phyloP scores from a whole-genome alignment of 129 eudicot species.

The Arctium lappa region DNA sequence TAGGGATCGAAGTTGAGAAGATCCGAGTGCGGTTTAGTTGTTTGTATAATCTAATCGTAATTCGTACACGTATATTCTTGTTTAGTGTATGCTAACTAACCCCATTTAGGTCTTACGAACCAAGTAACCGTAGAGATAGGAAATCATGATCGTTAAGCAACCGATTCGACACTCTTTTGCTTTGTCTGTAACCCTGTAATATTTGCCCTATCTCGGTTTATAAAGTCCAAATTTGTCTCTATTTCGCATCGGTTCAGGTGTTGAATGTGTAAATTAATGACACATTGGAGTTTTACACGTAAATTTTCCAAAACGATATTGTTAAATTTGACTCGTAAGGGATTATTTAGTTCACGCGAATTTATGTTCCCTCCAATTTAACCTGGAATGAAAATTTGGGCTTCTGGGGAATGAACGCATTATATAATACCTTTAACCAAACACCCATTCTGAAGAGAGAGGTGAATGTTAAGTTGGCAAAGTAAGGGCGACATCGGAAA shows the following conservation, averaged over 20 bases:
- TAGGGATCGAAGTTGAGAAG: constrained; percentile 26
- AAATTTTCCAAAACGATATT: no score
- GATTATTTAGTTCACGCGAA: no score
- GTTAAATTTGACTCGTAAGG: no score
- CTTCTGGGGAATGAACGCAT: no score
- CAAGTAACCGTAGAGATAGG: constrained; percentile 27
- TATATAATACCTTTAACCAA: no score
- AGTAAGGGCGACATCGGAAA: no score
- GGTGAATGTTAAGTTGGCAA: no score
- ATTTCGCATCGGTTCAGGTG: background rate
- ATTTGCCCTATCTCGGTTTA: constrained; percentile 5
- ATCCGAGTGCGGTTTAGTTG: constrained; percentile 5
- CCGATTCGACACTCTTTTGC: background rate
- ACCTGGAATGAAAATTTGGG: no score
- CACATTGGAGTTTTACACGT: background rate
- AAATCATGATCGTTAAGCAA: constrained; percentile 16
- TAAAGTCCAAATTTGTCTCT: background rate
- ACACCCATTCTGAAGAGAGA: no score
- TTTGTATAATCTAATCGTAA: constrained; percentile 23
- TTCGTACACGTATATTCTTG: background rate
- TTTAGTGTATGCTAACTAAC: constrained; percentile 28
- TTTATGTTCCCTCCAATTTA: no score
- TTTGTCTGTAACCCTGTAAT: constrained; percentile 36
- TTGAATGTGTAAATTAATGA: background rate
- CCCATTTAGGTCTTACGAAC: constrained; percentile 19